Percentiles rank a stretch among this genome's conserved stretches.
phyloP scores from a whole-genome alignment of 495 filamentous ascomycete genomes.

The Staphylotrichum tortipilum region DNA sequence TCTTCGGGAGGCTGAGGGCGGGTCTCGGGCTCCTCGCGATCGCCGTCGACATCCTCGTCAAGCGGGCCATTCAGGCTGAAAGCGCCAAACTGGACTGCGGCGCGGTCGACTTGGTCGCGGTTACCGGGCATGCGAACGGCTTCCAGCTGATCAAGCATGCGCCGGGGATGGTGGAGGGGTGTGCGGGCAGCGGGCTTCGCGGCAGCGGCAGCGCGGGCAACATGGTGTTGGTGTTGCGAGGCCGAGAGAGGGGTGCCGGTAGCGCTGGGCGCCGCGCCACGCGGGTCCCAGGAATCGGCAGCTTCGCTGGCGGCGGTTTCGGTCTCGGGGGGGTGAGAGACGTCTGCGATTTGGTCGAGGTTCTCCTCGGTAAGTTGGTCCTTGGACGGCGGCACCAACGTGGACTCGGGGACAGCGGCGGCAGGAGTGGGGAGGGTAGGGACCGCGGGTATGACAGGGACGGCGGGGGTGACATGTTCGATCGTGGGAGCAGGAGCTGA shows the following conservation, averaged over 20 bases:
- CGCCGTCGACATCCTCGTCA: constrained; percentile 79
- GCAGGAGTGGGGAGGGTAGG: constrained; percentile 25
- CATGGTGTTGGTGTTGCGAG: constrained; percentile 49
- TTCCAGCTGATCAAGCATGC: constrained; percentile 88
- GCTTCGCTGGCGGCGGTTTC: constrained; percentile 86
- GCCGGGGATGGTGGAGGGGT: constrained; percentile 62
- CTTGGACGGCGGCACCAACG: constrained; percentile 59
- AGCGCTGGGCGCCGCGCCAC: constrained; percentile 41
- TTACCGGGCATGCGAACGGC: constrained; percentile 99
- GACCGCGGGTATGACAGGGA: constrained; percentile 14
- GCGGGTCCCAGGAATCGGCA: constrained; percentile 70
- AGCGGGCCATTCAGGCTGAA: constrained; percentile 78
- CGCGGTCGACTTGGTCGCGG: constrained; percentile 75
- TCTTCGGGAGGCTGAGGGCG: constrained; percentile 89
- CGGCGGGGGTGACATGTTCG: constrained; percentile 3
- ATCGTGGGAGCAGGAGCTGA: constrained; percentile 11
- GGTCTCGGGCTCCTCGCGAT: constrained; percentile 91
- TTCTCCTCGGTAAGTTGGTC: constrained; percentile 85
- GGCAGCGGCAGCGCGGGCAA: constrained; percentile 53
- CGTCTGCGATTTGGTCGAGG: constrained; percentile 79
- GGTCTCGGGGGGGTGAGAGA: constrained; percentile 61
- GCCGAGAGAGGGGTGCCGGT: constrained; percentile 47
- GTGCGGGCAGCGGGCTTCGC: constrained; percentile 64
- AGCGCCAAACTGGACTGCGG: constrained; percentile 95
- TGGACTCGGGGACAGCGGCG: constrained; percentile 43